Evolutionary conservation across 1,284 basidiomycete genomes (phyloP).

Genomic region (Xerocomus minutiporus): DNA sequence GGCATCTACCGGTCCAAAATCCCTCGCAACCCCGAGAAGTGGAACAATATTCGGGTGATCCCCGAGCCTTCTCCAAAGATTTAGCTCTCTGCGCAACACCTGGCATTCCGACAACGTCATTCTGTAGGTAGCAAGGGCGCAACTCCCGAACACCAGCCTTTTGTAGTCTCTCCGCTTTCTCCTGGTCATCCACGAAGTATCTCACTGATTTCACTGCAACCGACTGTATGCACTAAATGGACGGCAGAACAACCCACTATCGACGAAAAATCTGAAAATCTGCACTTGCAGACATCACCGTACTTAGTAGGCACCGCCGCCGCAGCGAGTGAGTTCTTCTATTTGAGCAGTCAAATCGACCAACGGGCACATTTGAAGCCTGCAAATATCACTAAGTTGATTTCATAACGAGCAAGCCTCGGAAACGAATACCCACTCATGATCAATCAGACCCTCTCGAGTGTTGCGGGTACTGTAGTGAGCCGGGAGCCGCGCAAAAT

Average conservation of each 20-base stretch:
- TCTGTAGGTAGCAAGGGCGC: too few relatives aligned
- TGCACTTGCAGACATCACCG: constrained; percentile 1
- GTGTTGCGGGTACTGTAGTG: neutral
- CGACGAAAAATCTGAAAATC: neutral
- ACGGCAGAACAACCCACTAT: neutral
- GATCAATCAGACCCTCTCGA: neutral
- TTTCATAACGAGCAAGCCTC: neutral
- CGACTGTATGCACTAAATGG: neutral
- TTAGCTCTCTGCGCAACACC: constrained; percentile 1
- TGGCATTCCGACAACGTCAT: neutral
- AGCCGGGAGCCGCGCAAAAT: neutral
- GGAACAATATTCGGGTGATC: constrained; percentile 4
- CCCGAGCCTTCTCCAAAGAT: constrained; percentile 1
- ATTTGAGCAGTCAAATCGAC: neutral
- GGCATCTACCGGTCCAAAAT: constrained; percentile 1
- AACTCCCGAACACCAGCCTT: neutral
- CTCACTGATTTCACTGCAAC: neutral
- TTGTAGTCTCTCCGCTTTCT: neutral
- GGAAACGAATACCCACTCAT: neutral
- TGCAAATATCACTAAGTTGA: neutral
- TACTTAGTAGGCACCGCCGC: neutral
- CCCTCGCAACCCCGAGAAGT: neutral
- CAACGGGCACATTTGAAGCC: neutral
- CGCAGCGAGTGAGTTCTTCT: neutral
- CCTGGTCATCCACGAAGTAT: neutral